Evolutionary conservation across 2,329 filamentous ascomycete species (phyloP).

Genomic region (Aspergillus sp.): DNA sequence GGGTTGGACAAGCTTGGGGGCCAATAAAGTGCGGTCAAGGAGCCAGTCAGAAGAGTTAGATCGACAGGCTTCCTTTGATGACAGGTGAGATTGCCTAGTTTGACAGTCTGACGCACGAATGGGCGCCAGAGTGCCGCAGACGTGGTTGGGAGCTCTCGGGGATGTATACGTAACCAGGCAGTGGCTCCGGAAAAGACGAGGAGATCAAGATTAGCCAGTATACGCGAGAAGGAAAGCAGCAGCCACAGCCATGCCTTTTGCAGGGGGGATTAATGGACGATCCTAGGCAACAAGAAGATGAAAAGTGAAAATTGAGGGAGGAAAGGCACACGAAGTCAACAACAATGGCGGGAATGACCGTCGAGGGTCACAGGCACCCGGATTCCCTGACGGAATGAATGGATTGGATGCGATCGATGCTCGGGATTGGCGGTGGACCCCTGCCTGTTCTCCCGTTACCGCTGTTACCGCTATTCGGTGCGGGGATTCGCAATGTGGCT

Average conservation of each 20-base stretch:
- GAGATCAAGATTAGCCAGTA: neutral
- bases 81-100: neutral
- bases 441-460: neutral
- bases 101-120: conserved; percentile 10
- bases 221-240: neutral
- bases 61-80: neutral
- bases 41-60: neutral
- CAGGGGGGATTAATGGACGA: neutral
- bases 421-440: conserved; percentile 6
- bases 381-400: conserved; percentile 12
- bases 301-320: neutral
- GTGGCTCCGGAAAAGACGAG: conserved; percentile 9
- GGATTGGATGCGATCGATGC: neutral
- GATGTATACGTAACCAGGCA: conserved; percentile 20
- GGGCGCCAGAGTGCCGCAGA: conserved; percentile 6
- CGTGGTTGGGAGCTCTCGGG: conserved; percentile 13
- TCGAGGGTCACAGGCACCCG: conserved; percentile 19
- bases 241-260: neutral
- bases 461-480: neutral
- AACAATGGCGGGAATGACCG: conserved; percentile 2
- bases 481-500: conserved; percentile 4
- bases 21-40: conserved; percentile 10
- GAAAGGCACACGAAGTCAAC: neutral
- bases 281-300: neutral
- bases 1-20: conserved; percentile 15